Evolutionary conservation across 148 eudicot genomes (phyloP), one percentile per base, ranked within the genome.

Genomic region (Rhododendron henanense): DNA sequence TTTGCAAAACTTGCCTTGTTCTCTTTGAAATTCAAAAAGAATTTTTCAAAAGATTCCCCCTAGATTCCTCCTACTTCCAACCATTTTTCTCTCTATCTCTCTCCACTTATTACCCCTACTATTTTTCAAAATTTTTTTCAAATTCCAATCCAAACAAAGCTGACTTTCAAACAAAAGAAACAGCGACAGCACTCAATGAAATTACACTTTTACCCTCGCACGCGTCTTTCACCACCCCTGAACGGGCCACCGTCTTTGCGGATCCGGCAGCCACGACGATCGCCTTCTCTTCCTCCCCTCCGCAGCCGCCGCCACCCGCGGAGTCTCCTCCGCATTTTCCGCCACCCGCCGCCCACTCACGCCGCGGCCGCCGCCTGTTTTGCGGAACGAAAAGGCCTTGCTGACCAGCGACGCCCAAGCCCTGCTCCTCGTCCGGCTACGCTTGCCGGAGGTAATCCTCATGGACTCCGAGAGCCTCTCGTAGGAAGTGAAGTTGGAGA

Each of bases 211-310:
- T 71, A 33, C 37, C 76, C 21, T 33, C 41, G 0, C 7, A 31
- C 39, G 76, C 7, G 1, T 14, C 33, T 71, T 13, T 41, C 57
- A 78, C 81, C 81, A 78, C 28, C 57, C 81, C 57, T 45, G 81
- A 78, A 78, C 81, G 21, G 81, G 81, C 81, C 81, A 78, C 35
- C 81, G 81, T 47, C 81, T 21, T 2, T 78, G 81, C 9, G 81
- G 57, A 47, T 78, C 81, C 81, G 81, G 81, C 6, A 47, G 81
- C 81, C 81, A 78, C 35, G 81, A 78, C 16, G 81, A 45, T 35
- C 81, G 19, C 57, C 57, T 78, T 11, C 50, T 47, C 57, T 47
- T 78, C 81, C 28, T 23, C 50, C 15, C 33, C 81, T 78, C 78
- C 9, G 39, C 41, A 0, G 47, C 25, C 45, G 45, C 19, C 57